Conservation (phyloP, 192 early-diverging fungal genomes). For the Umbelopsis sp. region DNA sequence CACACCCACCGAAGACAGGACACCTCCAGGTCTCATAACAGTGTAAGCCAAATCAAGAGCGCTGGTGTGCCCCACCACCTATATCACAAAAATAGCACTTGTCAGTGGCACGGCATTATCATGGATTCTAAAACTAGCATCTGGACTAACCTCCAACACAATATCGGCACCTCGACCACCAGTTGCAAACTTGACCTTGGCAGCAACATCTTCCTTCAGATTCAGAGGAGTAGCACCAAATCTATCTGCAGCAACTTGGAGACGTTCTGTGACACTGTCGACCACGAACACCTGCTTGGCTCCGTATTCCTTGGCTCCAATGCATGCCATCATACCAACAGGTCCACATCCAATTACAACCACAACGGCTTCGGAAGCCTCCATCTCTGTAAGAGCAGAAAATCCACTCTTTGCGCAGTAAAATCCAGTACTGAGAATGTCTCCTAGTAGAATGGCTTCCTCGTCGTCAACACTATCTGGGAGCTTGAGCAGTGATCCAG, state of each 20-base stretch:
- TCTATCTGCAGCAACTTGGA: constrained; percentile 38
- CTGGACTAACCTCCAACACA: constrained; percentile 43
- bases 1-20: constrained; percentile 56
- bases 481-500: constrained; percentile 44
- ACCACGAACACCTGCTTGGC: constrained; percentile 42
- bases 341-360: constrained; percentile 59
- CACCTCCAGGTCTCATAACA: constrained; percentile 51
- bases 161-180: constrained; percentile 47
- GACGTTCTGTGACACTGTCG: constrained; percentile 43
- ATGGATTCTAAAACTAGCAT: background rate
- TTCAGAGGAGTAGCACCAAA: constrained; percentile 41
- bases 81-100: constrained; percentile 8
- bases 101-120: background rate
- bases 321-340: constrained; percentile 52
- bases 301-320: constrained; percentile 40
- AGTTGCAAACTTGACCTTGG: constrained; percentile 27
- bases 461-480: constrained; percentile 38
- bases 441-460: constrained; percentile 49
- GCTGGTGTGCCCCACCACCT: constrained; percentile 45
- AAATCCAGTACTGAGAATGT: constrained; percentile 58
- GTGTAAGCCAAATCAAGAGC: constrained; percentile 47
- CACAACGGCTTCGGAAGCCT: constrained; percentile 29
- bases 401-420: constrained; percentile 56
- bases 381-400: constrained; percentile 22
- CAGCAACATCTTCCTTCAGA: constrained; percentile 19